These are phyloP conservation scores for Blastobotrys chiropterorum DNA, from an alignment of 805 yeast species.

Conservation along the genomic window DNA sequence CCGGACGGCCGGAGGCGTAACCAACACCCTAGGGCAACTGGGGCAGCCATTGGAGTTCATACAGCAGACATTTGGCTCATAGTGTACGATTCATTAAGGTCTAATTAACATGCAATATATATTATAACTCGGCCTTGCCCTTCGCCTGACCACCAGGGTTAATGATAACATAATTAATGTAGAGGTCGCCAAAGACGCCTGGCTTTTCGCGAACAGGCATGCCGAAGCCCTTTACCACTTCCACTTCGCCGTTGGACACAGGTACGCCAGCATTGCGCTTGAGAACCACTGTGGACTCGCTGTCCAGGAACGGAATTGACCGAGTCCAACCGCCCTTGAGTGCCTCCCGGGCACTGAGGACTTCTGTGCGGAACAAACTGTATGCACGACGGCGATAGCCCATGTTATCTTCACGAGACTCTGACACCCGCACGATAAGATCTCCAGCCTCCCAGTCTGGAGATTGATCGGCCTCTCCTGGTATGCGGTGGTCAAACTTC, in stretches of 20 bases:
- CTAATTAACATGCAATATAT: not conserved
- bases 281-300: conserved; percentile 40
- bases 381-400: conserved; percentile 81
- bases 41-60: too few species aligned
- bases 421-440: conserved; percentile 54
- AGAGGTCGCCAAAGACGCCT: conserved; percentile 46
- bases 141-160: conserved; percentile 20
- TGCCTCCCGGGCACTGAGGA: conserved; percentile 66
- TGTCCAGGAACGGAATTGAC: conserved; percentile 59
- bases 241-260: conserved; percentile 64
- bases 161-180: conserved; percentile 38
- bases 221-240: conserved; percentile 67
- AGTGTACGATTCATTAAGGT: not conserved
- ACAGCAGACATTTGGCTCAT: too few species aligned
- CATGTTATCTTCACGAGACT: conserved; percentile 50
- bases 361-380: conserved; percentile 76
- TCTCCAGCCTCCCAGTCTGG: conserved; percentile 86
- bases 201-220: conserved; percentile 62
- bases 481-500: conserved; percentile 48
- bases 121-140: not conserved
- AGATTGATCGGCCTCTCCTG: conserved; percentile 75
- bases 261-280: conserved; percentile 45
- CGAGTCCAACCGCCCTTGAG: conserved; percentile 76
- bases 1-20: too few species aligned
- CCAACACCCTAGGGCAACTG: too few species aligned